Conservation (phyloP, 2,329 filamentous ascomycete genomes). For the Tolypocladium endophyticum region DNA sequence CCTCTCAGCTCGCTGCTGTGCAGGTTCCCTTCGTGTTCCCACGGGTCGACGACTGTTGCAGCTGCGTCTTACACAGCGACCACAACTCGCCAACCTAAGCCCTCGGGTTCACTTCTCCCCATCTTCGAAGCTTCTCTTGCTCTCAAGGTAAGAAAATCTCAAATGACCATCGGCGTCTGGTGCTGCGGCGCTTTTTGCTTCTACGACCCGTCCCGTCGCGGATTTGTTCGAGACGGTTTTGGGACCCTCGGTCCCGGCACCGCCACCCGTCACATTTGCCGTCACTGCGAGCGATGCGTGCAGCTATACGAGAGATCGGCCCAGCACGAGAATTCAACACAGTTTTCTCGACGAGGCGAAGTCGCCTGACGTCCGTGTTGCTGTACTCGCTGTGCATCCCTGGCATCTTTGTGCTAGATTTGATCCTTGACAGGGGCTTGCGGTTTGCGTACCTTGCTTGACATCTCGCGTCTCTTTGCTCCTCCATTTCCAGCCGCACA, state of each 20-base stretch:
- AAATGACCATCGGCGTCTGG: neutral
- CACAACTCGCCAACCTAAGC: conserved; percentile 4
- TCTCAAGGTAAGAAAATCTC: neutral
- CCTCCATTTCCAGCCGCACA: neutral
- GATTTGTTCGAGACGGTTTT: neutral
- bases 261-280: neutral
- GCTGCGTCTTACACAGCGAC: neutral
- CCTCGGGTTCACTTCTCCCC: conserved; percentile 5
- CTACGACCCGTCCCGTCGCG: neutral
- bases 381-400: neutral
- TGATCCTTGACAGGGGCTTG: neutral
- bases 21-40: conserved; percentile 10
- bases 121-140: neutral
- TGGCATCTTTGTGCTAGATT: neutral
- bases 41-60: neutral
- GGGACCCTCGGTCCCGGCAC: neutral
- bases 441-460: neutral
- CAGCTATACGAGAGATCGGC: neutral
- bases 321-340: neutral
- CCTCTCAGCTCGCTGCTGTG: conserved; percentile 17
- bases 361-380: neutral
- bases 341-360: neutral
- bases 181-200: neutral
- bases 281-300: neutral
- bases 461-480: neutral